Evolutionary conservation across 2,329 filamentous ascomycete genomes (phyloP).

Genomic region (Colletotrichum kahawae): DNA sequence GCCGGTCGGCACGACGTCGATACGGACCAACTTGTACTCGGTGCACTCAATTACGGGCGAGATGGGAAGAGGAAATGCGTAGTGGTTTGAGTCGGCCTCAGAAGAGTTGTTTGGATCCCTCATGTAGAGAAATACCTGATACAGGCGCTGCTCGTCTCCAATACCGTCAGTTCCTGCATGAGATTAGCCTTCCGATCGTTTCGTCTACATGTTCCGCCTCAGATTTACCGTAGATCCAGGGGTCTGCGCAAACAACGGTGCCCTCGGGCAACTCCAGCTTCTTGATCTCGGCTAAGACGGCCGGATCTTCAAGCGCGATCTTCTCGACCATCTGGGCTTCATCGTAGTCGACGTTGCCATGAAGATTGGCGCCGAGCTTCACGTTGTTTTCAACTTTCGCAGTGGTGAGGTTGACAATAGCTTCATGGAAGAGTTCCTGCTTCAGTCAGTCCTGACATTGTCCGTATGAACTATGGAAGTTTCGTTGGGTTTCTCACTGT

Average conservation of each 20-base stretch:
- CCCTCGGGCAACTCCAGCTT: conserved; percentile 67
- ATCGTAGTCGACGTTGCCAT: conserved; percentile 63
- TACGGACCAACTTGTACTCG: conserved; percentile 68
- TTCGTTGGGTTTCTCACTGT: conserved; percentile 49
- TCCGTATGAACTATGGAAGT: not conserved
- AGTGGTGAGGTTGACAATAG: conserved; percentile 55
- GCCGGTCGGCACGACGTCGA: conserved; percentile 73
- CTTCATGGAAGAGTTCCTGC: conserved; percentile 68
- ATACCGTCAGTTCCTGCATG: conserved; percentile 8
- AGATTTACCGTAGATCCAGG: conserved; percentile 11
- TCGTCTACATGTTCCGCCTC: not conserved
- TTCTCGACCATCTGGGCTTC: conserved; percentile 65
- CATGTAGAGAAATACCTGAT: conserved; percentile 37
- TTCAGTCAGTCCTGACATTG: not conserved
- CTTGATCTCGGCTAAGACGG: conserved; percentile 63
- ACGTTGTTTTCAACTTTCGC: conserved; percentile 60
- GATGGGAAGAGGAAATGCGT: conserved; percentile 70
- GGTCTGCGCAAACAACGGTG: conserved; percentile 61
- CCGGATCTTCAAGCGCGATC: conserved; percentile 57
- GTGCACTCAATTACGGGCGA: conserved; percentile 70
- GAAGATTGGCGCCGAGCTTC: conserved; percentile 62
- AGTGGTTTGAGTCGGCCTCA: conserved; percentile 71
- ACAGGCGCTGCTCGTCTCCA: conserved; percentile 10
- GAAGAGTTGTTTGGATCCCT: conserved; percentile 63
- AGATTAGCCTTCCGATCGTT: not conserved